Conservation (phyloP, 305 asterid genomes). For the Fraxinus latifolia region DNA sequence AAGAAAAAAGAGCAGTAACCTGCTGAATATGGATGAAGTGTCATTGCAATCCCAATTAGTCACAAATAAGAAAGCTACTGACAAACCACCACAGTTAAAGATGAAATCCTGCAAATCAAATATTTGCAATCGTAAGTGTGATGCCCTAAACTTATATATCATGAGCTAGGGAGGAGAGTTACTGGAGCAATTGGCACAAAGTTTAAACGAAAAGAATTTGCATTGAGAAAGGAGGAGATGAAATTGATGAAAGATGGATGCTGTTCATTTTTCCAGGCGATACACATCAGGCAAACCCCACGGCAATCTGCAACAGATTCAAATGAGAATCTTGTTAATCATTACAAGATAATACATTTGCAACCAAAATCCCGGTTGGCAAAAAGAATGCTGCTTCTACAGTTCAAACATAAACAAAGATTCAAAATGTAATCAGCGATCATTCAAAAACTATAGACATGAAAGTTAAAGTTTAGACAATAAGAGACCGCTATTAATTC, state of each 20-base stretch:
- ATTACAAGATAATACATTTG: neutral
- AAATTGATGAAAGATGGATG: conserved; percentile 81
- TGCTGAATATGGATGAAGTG: conserved; percentile 45
- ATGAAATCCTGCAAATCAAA: conserved; percentile 76
- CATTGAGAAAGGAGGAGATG: conserved; percentile 65
- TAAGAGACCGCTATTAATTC: neutral
- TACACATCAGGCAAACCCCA: conserved; percentile 88
- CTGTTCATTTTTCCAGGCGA: conserved; percentile 69
- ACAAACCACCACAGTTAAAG: conserved; percentile 81
- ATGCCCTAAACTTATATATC: neutral
- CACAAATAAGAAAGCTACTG: conserved; percentile 74
- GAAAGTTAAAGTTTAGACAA: neutral
- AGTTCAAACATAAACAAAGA: neutral
- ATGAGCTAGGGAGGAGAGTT: conserved; percentile 24
- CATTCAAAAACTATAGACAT: neutral
- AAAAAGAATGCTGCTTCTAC: neutral
- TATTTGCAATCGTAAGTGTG: conserved; percentile 19
- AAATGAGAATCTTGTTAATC: neutral
- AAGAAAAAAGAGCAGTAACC: conserved; percentile 36
- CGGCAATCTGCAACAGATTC: conserved; percentile 49
- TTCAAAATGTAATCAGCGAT: neutral
- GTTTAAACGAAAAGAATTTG: conserved; percentile 63
- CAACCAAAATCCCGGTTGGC: neutral
- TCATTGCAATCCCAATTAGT: conserved; percentile 57
- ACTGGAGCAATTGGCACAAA: conserved; percentile 77